phyloP scores from a whole-genome alignment of 768 basidiomycete species.

The Hygrophorus russula region DNA sequence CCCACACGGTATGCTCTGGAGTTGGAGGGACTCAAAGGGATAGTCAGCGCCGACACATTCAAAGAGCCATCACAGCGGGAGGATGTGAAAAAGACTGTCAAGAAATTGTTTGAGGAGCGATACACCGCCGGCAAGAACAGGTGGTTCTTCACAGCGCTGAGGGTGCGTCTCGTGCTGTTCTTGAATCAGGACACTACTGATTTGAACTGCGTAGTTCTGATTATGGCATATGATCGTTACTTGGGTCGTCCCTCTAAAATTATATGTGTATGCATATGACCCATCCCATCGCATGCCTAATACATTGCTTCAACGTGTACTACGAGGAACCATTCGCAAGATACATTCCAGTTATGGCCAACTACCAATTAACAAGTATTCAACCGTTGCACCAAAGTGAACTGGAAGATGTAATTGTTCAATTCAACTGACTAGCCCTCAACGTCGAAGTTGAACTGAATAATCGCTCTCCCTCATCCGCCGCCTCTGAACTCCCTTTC shows the following conservation, averaged over 20 bases:
- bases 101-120: conserved; percentile 93
- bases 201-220: conserved; percentile 22
- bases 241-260: neutral
- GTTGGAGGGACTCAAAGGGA: conserved; percentile 87
- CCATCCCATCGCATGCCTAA: too few relatives aligned
- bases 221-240: conserved; percentile 6
- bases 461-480: conserved; percentile 16
- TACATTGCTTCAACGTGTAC: too few relatives aligned
- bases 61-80: conserved; percentile 95
- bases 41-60: conserved; percentile 81
- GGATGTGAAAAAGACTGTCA: conserved; percentile 90
- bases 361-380: too few relatives aligned
- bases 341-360: too few relatives aligned
- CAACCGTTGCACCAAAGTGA: too few relatives aligned
- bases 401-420: too few relatives aligned
- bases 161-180: conserved; percentile 35
- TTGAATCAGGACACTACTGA: neutral
- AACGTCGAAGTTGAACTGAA: conserved; percentile 26
- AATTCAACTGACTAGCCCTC: conserved; percentile 25
- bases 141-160: conserved; percentile 90
- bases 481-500: conserved; percentile 11
- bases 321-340: too few relatives aligned
- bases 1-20: conserved; percentile 98
- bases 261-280: neutral
- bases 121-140: conserved; percentile 92